phyloP scores from a whole-genome alignment of 768 basidiomycete species.

The Boletus barrowsii region DNA sequence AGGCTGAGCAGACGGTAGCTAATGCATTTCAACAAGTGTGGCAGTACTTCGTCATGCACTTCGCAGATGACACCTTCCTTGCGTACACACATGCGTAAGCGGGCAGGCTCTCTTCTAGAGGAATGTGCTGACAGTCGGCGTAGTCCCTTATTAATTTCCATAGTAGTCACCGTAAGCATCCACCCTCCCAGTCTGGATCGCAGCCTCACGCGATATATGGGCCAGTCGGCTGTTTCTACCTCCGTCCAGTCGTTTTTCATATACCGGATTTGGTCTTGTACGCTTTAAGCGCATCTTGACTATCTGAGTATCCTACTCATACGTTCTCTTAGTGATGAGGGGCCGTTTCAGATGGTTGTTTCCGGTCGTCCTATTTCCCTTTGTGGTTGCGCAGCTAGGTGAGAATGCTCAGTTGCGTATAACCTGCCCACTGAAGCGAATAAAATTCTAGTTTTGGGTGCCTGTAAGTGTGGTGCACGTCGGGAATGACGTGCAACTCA shows the following conservation, averaged over 20 bases:
- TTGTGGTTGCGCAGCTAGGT: slow-evolving; percentile 19
- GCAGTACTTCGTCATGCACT: slow-evolving; percentile 23
- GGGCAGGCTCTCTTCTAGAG: slow-evolving; percentile 4
- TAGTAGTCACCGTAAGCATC: slow-evolving; percentile 20
- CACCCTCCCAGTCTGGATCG: background rate
- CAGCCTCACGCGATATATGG: slow-evolving; percentile 13
- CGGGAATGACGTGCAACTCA: slow-evolving; percentile 2
- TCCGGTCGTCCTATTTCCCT: slow-evolving; percentile 14
- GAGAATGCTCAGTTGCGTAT: background rate
- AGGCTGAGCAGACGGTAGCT: background rate
- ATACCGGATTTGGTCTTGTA: slow-evolving; percentile 24
- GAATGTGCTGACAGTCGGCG: slow-evolving; percentile 3
- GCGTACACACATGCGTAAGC: slow-evolving; percentile 18
- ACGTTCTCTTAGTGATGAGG: slow-evolving; percentile 7
- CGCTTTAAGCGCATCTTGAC: slow-evolving; percentile 3
- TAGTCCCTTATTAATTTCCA: slow-evolving; percentile 21
- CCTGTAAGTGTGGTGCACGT: slow-evolving; percentile 7
- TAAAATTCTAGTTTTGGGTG: slow-evolving; percentile 9
- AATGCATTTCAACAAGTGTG: slow-evolving; percentile 14
- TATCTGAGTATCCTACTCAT: background rate
- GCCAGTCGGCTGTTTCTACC: slow-evolving; percentile 18
- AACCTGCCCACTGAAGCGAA: slow-evolving; percentile 1
- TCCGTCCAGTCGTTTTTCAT: slow-evolving; percentile 27
- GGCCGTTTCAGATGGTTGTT: slow-evolving; percentile 18
- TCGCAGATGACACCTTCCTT: slow-evolving; percentile 16